Base-by-base conservation (phyloP, 306 rosid genomes). In the Ormosia emarginata region DNA sequence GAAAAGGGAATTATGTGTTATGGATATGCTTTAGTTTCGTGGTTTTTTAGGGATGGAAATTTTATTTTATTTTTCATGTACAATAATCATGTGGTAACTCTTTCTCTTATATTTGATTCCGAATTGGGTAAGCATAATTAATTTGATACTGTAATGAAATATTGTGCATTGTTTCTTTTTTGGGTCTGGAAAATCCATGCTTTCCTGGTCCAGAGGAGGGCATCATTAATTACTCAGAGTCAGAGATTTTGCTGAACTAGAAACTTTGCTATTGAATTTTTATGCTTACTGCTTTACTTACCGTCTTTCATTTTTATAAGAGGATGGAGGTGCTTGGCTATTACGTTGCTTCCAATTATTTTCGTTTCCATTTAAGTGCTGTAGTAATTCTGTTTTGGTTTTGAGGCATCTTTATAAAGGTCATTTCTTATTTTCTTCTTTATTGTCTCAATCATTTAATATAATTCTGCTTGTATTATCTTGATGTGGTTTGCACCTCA, bases 151-250 rank as follows among this genome's bases (percentile, higher is more conserved):
- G 55, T 24, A 55, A 66, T 83, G 62, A 13, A 43, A 71, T 86
- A 6, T 46, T 57, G 74, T 58, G 50, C 58, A 14, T 41, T 41
- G 30, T 64, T 81, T 55, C 76, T 65, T 52, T 76, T 81, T 65
- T 83, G 85, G 85, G 78, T 66, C 71, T 79, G 84, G 81, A 67
- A 78, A 58, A 67, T 82, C 78, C 79, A 17, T 75, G 47, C 32
- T 78, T 79, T 70, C 82, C 12, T 13, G 67, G 63, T 80, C 41
- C 71, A 15, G 65, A 39, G 56, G 63, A 55, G 73, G 52, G 63
- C 73, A 69, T 83, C 84, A 61, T 87, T 77, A 74, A 84, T 83
- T 86, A n/a, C 61, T 59, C 24, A 32, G 44, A 44, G n/a, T 70
- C n/a, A 57, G 18, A 56, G 15, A 6, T n/a, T 77, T 82, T 74